Evolutionary conservation across 257 asterid genomes (phyloP), one percentile per base, ranked within the genome.

Genomic region (Euphrasia confusa): DNA sequence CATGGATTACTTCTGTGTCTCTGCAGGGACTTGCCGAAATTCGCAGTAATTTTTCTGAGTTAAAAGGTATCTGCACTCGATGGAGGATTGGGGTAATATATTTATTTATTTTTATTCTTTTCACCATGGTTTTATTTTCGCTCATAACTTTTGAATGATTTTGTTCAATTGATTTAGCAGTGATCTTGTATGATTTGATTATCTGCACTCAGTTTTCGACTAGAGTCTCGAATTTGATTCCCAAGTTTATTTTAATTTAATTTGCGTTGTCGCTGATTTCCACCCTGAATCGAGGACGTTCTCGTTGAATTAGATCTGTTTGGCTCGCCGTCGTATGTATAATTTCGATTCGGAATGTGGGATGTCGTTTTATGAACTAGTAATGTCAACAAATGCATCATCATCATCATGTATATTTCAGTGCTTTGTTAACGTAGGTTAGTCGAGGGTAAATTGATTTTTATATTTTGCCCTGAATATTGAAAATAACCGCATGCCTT

Each of bases 41-140:
- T 56, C 58, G 73, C 68, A 71, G 73, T 61, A 52, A 48, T 35
- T 72, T 37, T 69, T 30, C 48, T 12, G 63, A 47, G 60, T 45
- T 40, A 35, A 45, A 45, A 49, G 68, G 75, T 44, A 68, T 32
- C 66, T 53, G 58, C 60, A 68, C 45, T 24, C 32, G 74, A 87
- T 84, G 95, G 95, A 79, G 59, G 92, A 84, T 61, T 84, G 95
- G 93, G 95, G 93, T 87, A 67, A 67, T 61, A 30, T 18, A 3
- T 5, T 53, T 15, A 14, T 15, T 14, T 15, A 15, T 57, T 4
- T 57, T 27, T 57, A 10, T 54, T 26, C 53, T 47, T 1, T 8
- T 28, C 27, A 6, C 28, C 18, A 1, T n/a, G 28, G 24, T 49
- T 15, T n/a, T n/a, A 13, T n/a, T 4, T 44, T 44, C 1, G n/a